Evolutionary conservation across 2,329 filamentous ascomycete genomes (phyloP), one percentile per base, ranked within the genome.

Genomic region (Ceratocystis diversiconidia): DNA sequence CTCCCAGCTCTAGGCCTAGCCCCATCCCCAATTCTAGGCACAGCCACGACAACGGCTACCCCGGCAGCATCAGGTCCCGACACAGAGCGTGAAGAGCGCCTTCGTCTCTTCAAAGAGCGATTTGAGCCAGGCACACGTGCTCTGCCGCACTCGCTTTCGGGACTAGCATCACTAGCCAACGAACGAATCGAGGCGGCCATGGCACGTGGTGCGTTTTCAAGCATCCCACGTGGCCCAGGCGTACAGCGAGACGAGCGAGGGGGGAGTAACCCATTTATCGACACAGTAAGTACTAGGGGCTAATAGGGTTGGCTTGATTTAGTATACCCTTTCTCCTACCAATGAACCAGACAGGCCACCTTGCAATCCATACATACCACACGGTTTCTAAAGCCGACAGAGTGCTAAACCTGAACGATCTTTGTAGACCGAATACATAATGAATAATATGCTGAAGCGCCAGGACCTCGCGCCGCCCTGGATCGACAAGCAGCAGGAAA

Each of bases 401-500:
- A 22, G 3, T 10, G 8, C 48, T 52, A 10, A 19, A n/a, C 19
- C 46, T 12, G 22, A 10, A 15, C 22, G 48, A 8, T 41, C n/a
- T n/a, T 52, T 12, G n/a, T 22, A 69, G 68, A 97, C 94, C 0
- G 92, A 97, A 75, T 96, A 96, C 73, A 89, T 97, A 71, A 88
- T 97, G 87, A 97, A 99, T 76, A 94, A 95, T 76, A 96, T 97
- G 78, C 96, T 99, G 69, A 89, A 96, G 76, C 87, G 88, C 67
- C 94, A 99, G 75, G 92, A 96, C 22, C 89, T 97, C 67, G 90
- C 95, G 0, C 94, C 94, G 0, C 92, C 92, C 0, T 99, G 94
- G 94, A 97, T 99, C 67, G 94, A 99, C 75, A 97, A 96, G 76
- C 94, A 99, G 74, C 92, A 97, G 73, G 91, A 96, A 71, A 78